A percentile compares a stretch with the other conserved stretches of the same genome.
Conservation (phyloP, 257 asterid species). For the Nemophila menziesii region DNA sequence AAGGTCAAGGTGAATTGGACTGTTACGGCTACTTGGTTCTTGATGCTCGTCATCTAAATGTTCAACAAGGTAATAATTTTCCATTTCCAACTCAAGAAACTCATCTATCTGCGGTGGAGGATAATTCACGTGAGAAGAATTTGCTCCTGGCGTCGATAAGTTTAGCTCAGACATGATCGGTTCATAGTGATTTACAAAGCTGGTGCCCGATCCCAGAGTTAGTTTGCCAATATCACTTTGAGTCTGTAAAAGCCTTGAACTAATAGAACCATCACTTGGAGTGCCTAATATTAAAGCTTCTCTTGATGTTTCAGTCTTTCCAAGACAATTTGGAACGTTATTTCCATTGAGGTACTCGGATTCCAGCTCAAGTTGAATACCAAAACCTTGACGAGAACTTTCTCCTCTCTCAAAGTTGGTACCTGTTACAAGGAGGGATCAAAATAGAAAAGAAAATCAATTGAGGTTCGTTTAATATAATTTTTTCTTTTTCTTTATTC, state of each 20-base stretch:
- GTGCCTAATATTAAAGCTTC: neutral
- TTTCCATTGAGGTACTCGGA: neutral
- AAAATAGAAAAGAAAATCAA: no score
- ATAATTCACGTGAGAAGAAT: no score
- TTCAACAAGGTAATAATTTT: neutral
- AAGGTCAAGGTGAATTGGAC: neutral
- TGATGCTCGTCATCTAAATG: neutral
- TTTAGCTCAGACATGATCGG: neutral
- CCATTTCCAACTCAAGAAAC: conserved; percentile 2
- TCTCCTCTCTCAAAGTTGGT: neutral
- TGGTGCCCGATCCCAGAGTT: neutral
- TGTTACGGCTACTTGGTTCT: neutral
- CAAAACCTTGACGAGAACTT: neutral
- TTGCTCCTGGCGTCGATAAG: neutral
- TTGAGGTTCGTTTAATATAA: no score
- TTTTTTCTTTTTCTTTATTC: no score
- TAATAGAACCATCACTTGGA: neutral
- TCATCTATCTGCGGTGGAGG: neutral
- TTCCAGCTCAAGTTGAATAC: neutral
- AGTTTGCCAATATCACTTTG: neutral
- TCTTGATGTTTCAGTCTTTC: neutral
- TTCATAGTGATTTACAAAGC: neutral
- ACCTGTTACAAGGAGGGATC: no score
- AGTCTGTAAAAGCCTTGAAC: no score
- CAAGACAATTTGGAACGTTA: no score